Conservation (phyloP, 352 stramenopile species). For the Globisporangium emineosum region DNA sequence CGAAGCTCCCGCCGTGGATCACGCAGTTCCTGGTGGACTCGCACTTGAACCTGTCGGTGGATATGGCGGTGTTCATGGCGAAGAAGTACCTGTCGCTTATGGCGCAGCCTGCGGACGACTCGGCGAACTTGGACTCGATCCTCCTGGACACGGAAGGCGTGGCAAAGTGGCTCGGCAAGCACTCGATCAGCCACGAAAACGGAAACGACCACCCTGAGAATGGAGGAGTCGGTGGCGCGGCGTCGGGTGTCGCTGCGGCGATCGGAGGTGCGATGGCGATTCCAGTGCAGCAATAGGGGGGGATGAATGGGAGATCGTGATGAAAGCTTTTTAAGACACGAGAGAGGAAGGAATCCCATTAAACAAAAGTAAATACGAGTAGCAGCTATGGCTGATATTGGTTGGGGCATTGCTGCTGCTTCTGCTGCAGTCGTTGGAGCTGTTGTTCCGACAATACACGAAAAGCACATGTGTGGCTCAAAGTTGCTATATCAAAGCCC, state of each 20-base stretch:
- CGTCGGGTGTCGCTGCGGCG: slow-evolving; percentile 1
- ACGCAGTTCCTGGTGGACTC: slow-evolving; percentile 95
- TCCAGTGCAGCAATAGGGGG: slow-evolving; percentile 12
- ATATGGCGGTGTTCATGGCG: slow-evolving; percentile 95
- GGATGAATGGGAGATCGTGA: too few species aligned
- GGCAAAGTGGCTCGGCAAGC: slow-evolving; percentile 61
- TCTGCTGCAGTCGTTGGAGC: too few species aligned
- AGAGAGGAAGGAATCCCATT: too few species aligned
- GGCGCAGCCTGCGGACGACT: slow-evolving; percentile 93
- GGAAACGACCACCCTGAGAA: not conserved
- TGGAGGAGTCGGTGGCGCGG: not conserved
- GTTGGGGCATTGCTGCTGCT: too few species aligned
- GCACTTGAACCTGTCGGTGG: slow-evolving; percentile 96
- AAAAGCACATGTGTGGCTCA: too few species aligned
- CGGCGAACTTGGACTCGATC: slow-evolving; percentile 91
- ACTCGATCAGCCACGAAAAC: slow-evolving; percentile 11
- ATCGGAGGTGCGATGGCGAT: slow-evolving; percentile 1
- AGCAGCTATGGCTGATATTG: too few species aligned
- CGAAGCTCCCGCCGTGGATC: slow-evolving; percentile 98
- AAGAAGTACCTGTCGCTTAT: slow-evolving; percentile 96
- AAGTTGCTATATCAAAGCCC: too few species aligned
- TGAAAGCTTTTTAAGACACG: too few species aligned
- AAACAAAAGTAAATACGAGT: too few species aligned
- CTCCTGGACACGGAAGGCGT: slow-evolving; percentile 91
- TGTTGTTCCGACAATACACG: too few species aligned